Percentiles rank a stretch among this genome's conserved stretches.
phyloP scores from a whole-genome alignment of 805 yeast genomes.

The Yarrowia yakushimensis region DNA sequence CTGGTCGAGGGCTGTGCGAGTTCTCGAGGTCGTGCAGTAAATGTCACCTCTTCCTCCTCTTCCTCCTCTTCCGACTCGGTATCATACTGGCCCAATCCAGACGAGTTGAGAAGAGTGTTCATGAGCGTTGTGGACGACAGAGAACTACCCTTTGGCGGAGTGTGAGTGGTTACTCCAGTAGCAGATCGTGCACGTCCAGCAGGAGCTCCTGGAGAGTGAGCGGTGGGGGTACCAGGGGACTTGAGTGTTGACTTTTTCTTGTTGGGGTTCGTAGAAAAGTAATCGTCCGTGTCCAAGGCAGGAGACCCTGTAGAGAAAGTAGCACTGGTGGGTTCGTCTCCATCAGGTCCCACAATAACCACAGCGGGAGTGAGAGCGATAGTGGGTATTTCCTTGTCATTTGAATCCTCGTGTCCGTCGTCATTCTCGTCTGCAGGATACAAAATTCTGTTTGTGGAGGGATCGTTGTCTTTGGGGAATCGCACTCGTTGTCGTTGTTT shows the following conservation, averaged over 20 bases:
- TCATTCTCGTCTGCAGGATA: slow-evolving; percentile 30
- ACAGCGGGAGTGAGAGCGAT: not conserved
- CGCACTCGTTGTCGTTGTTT: slow-evolving; percentile 30
- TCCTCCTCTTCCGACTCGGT: slow-evolving; percentile 14
- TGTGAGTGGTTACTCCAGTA: not conserved
- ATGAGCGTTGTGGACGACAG: slow-evolving; percentile 19
- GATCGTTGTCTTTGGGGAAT: slow-evolving; percentile 35
- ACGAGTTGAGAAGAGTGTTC: slow-evolving; percentile 24
- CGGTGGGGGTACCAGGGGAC: not conserved
- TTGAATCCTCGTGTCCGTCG: slow-evolving; percentile 16
- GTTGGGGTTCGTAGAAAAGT: not conserved
- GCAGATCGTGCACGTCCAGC: not conserved
- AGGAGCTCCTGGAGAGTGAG: not conserved
- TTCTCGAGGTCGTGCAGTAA: not conserved
- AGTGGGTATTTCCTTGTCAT: not conserved
- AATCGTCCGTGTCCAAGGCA: not conserved
- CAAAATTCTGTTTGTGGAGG: slow-evolving; percentile 29
- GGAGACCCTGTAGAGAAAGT: not conserved
- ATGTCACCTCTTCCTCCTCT: not conserved
- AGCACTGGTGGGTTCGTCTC: not conserved
- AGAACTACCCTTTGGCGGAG: not conserved
- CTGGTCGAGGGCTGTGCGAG: not conserved
- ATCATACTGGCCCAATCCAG: not conserved
- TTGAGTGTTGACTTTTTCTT: slow-evolving; percentile 12
- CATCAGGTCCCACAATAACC: not conserved